Evolutionary conservation across 768 basidiomycete genomes (phyloP), one percentile per base, ranked within the genome.

Genomic region (Phanerodontia chrysosporium): DNA sequence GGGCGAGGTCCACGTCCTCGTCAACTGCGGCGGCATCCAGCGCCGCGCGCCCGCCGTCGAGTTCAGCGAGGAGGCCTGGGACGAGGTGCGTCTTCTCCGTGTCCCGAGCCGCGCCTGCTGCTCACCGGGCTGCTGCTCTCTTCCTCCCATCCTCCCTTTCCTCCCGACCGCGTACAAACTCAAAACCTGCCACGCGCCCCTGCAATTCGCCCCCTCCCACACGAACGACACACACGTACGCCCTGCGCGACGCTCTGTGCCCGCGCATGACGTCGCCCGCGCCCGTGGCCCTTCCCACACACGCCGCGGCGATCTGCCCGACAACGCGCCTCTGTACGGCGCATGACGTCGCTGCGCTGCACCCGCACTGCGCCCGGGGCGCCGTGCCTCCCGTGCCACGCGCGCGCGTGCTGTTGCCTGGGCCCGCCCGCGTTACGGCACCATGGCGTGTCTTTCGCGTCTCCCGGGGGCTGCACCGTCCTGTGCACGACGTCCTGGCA

Each of bases 21-120:
- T 89, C 69, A 88, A 89, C 67, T 89, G 87, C 67, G 84, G 83
- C 57, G 83, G 83, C 57, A 85, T 84, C 63, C 81, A 83, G 66
- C 75, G 83, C 65, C 72, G 80, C 70, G 77, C 82, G 45, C 81
- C 85, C 58, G 82, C 82, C n/a, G 79, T 84, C 61, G 78, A 80
- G 66, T 89, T 89, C 69, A 73, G 79, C 27, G 87, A 87, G 65
- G 64, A 71, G 45, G 87, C 88, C 66, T 89, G 87, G 87, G 83
- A 87, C 59, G 87, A 87, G 69, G 87, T 88, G 65, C 65, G 81
- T 75, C 27, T 62, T 24, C 56, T 61, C 58, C 51, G 28, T 57
- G 27, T 57, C 51, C 45, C 58, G 52, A 49, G 6, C 36, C 49
- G 49, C 55, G 54, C 56, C 9, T 35, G 48, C 58, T 21, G 24